Evolutionary conservation across 2,329 filamentous ascomycete genomes (phyloP).

Genomic region (Aspergillus sp.): DNA sequence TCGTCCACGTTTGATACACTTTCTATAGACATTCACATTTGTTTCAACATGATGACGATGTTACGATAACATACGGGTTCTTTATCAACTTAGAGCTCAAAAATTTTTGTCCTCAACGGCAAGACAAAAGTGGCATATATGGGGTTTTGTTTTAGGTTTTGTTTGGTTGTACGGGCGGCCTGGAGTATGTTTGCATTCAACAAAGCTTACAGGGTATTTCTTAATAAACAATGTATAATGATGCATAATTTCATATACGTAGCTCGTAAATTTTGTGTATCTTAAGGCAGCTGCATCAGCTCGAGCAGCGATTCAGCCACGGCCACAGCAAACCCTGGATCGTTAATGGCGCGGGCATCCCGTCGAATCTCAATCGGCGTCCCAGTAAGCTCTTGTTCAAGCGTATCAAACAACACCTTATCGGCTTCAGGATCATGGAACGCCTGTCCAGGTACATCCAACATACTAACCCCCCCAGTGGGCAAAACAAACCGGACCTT

Average conservation of each 20-base stretch:
- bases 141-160: slow-evolving; percentile 22
- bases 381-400: slow-evolving; percentile 45
- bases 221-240: slow-evolving; percentile 2
- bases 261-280: background rate
- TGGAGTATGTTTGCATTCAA: slow-evolving; percentile 35
- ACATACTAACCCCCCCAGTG: slow-evolving; percentile 53
- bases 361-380: slow-evolving; percentile 46
- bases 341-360: slow-evolving; percentile 33
- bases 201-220: slow-evolving; percentile 18
- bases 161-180: slow-evolving; percentile 22
- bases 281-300: slow-evolving; percentile 10
- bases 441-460: slow-evolving; percentile 48
- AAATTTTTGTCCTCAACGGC: slow-evolving; percentile 59
- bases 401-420: slow-evolving; percentile 38
- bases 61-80: slow-evolving; percentile 49
- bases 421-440: slow-evolving; percentile 50
- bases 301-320: slow-evolving; percentile 15
- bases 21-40: slow-evolving; percentile 29
- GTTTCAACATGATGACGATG: slow-evolving; percentile 55
- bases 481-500: slow-evolving; percentile 55
- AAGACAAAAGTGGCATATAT: slow-evolving; percentile 37
- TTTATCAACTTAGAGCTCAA: slow-evolving; percentile 39
- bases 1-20: slow-evolving; percentile 27
- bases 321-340: slow-evolving; percentile 21
- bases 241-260: background rate